A percentile compares a stretch with the other conserved stretches of the same genome.
Conservation (phyloP, 192 early-diverging fungal species). For the Jimgerdemannia lactiflua region DNA sequence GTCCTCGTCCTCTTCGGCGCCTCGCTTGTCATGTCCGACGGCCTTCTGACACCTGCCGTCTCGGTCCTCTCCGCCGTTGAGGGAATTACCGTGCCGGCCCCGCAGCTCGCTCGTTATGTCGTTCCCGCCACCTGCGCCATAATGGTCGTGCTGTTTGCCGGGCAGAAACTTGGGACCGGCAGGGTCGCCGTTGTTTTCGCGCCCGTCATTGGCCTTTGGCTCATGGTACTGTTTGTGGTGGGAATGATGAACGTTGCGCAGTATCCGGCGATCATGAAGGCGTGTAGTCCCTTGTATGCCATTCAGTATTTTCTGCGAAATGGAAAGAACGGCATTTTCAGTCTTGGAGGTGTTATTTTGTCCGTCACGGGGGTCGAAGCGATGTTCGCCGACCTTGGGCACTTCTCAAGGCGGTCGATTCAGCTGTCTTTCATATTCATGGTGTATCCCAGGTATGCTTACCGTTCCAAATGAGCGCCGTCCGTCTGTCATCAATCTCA, state of each 20-base stretch:
- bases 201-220: slow-evolving; percentile 48
- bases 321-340: slow-evolving; percentile 19
- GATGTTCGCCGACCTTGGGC: slow-evolving; percentile 56
- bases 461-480: too few relatives aligned
- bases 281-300: slow-evolving; percentile 44
- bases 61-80: slow-evolving; percentile 10
- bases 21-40: slow-evolving; percentile 10
- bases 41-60: slow-evolving; percentile 14
- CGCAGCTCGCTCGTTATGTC: slow-evolving; percentile 18
- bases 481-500: too few relatives aligned
- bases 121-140: slow-evolving; percentile 28
- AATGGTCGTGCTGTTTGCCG: slow-evolving; percentile 38
- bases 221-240: slow-evolving; percentile 34
- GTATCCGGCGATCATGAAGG: slow-evolving; percentile 26
- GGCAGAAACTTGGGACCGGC: slow-evolving; percentile 48
- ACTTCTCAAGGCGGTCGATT: slow-evolving; percentile 45
- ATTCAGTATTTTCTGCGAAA: slow-evolving; percentile 26
- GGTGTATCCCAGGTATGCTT: slow-evolving; percentile 32
- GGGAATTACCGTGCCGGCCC: slow-evolving; percentile 9
- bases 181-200: slow-evolving; percentile 31
- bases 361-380: slow-evolving; percentile 54
- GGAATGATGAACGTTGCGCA: slow-evolving; percentile 48
- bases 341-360: slow-evolving; percentile 45
- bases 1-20: slow-evolving; percentile 35
- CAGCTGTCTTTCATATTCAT: slow-evolving; percentile 38